A percentile compares a stretch with the other conserved stretches of the same genome.
Evolutionary conservation across 192 early-diverging fungal genomes (phyloP).

Genomic region (Funneliformis mosseae): DNA sequence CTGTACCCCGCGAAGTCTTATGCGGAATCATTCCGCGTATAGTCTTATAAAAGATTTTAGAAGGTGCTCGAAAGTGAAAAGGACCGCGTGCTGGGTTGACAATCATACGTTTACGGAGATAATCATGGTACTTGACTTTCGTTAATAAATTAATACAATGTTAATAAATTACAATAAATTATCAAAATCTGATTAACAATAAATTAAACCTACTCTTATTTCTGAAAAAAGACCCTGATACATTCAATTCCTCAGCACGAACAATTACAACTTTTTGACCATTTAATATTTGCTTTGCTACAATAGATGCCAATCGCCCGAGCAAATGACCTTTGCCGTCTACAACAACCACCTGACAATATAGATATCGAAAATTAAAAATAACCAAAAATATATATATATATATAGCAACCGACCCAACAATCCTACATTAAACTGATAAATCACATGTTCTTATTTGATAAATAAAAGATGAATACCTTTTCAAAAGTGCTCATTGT

Average conservation of each 20-base stretch:
- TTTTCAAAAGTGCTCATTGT: constrained; percentile 18
- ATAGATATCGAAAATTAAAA: neutral
- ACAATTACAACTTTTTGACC: constrained; percentile 98
- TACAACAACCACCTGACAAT: neutral
- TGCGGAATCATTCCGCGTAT: constrained; percentile 99
- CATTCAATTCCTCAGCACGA: constrained; percentile 98
- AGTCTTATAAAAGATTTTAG: constrained; percentile 94
- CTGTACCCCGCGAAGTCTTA: constrained; percentile 98
- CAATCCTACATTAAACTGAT: neutral
- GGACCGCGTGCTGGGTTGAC: constrained; percentile 96
- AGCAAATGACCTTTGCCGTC: constrained; percentile 17
- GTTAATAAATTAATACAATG: neutral
- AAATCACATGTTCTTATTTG: neutral
- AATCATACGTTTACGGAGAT: constrained; percentile 96
- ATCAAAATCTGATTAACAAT: neutral
- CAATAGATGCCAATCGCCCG: constrained; percentile 95
- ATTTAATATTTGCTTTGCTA: constrained; percentile 97
- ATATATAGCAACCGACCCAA: neutral
- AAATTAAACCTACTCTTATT: constrained; percentile 87
- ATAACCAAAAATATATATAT: neutral
- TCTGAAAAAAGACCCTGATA: constrained; percentile 97
- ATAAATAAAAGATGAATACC: constrained; percentile 1
- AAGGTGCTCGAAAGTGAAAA: constrained; percentile 99
- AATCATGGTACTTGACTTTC: constrained; percentile 87
- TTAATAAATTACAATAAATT: neutral